These are phyloP conservation scores for Petasospora fabianii DNA, from an alignment of 1,139 yeast genomes.

Conservation along the genomic window DNA sequence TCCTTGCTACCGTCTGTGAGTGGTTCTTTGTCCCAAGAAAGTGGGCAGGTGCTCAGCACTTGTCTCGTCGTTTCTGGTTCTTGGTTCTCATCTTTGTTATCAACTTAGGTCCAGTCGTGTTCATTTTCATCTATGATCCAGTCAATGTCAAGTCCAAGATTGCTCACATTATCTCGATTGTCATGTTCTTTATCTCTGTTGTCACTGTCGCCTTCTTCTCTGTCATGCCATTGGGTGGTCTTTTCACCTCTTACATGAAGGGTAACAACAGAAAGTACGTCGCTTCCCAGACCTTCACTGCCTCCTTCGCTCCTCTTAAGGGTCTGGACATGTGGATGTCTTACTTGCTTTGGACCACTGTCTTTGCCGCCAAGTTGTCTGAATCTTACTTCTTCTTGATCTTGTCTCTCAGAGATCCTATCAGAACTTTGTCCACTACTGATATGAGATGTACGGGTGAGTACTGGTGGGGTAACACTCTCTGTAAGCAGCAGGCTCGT, in stretches of 20 bases:
- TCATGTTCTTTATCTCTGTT: constrained; percentile 85
- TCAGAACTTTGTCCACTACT: constrained; percentile 65
- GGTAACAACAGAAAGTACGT: constrained; percentile 86
- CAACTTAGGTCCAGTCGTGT: constrained; percentile 84
- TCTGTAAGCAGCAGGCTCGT: constrained; percentile 84
- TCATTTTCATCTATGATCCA: constrained; percentile 81
- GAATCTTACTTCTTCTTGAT: constrained; percentile 95
- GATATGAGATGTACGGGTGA: constrained; percentile 85
- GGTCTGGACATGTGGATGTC: constrained; percentile 98
- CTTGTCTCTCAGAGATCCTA: constrained; percentile 90
- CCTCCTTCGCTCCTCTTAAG: constrained; percentile 72
- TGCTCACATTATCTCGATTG: constrained; percentile 80
- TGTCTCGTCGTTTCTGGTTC: constrained; percentile 81
- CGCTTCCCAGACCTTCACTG: constrained; percentile 94
- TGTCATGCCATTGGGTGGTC: constrained; percentile 95
- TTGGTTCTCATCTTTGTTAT: constrained; percentile 60
- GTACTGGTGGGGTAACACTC: constrained; percentile 69
- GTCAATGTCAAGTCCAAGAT: constrained; percentile 63
- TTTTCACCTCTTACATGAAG: constrained; percentile 90
- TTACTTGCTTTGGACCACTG: constrained; percentile 82
- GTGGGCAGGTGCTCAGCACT: constrained; percentile 99
- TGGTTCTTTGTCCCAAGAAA: constrained; percentile 97
- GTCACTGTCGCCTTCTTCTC: constrained; percentile 83
- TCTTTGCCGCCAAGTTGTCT: constrained; percentile 79
- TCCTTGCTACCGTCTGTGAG: constrained; percentile 84